Percentiles rank a stretch among this genome's conserved stretches.
Conservation (phyloP, 2,329 filamentous ascomycete species). For the Fusarium dlaminii region DNA sequence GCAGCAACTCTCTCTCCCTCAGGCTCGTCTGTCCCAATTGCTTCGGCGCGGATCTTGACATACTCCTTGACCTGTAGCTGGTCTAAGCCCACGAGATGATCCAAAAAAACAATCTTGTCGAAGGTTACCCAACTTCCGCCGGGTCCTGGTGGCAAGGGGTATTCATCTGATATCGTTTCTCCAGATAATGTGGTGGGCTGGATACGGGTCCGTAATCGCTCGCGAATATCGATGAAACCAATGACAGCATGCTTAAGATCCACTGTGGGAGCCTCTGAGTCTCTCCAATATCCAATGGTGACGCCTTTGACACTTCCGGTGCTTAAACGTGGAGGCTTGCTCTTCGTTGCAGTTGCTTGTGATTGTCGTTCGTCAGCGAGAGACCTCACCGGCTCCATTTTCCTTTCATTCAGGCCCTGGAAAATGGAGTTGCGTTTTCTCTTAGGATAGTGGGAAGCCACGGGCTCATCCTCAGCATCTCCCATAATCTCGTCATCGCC, state of each 20-base stretch:
- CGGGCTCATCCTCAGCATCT: constrained; percentile 52
- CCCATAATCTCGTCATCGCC: constrained; percentile 57
- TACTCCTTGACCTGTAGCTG: constrained; percentile 70
- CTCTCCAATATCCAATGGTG: constrained; percentile 68
- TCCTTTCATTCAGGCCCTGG: constrained; percentile 59
- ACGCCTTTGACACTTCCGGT: constrained; percentile 56
- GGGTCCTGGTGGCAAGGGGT: constrained; percentile 64
- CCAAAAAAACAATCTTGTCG: constrained; percentile 66
- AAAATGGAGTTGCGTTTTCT: constrained; percentile 64
- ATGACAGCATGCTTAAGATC: constrained; percentile 66
- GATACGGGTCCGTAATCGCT: constrained; percentile 68
- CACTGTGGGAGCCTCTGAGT: constrained; percentile 61
- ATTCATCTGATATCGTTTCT: constrained; percentile 56
- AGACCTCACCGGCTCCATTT: constrained; percentile 51
- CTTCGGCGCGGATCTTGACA: constrained; percentile 62
- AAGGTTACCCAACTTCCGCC: constrained; percentile 73
- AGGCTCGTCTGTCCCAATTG: constrained; percentile 50
- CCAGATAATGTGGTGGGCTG: constrained; percentile 60
- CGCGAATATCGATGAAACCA: constrained; percentile 70
- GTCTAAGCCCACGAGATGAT: constrained; percentile 64
- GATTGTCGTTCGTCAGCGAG: constrained; percentile 46
- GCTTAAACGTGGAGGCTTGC: constrained; percentile 44
- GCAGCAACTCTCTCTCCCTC: constrained; percentile 51
- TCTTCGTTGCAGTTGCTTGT: constrained; percentile 31
- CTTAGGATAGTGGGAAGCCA: constrained; percentile 59